These are phyloP conservation scores for Candida wancherniae DNA, from an alignment of 805 yeast genomes.

Conservation along the genomic window DNA sequence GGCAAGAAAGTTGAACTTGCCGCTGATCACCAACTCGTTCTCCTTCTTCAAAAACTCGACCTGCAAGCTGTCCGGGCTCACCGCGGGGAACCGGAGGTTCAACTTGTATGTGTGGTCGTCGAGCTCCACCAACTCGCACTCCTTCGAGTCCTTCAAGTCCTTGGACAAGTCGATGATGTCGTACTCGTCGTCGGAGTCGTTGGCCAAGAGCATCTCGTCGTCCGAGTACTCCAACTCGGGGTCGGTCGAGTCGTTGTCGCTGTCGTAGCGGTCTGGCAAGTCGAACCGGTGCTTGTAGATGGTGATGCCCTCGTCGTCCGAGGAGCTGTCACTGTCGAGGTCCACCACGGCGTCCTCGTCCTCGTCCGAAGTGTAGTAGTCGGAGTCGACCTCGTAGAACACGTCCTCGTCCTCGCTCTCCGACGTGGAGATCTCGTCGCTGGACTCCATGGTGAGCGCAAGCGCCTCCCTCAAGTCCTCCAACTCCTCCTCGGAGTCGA, in stretches of 20 bases:
- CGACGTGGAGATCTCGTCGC: conserved; percentile 15
- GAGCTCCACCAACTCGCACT: conserved; percentile 37
- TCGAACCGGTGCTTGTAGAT: conserved; percentile 39
- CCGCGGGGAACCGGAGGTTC: conserved; percentile 38
- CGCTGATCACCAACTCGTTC: conserved; percentile 38
- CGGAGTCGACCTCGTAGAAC: conserved; percentile 31
- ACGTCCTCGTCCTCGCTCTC: conserved; percentile 16
- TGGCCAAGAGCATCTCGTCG: conserved; percentile 18
- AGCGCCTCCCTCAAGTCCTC: conserved; percentile 17
- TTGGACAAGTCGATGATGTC: conserved; percentile 37
- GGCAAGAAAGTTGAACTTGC: conserved; percentile 31
- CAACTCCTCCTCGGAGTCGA: conserved; percentile 27
- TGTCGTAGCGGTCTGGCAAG: conserved; percentile 30
- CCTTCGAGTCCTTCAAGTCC: conserved; percentile 40
- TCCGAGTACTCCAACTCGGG: conserved; percentile 33
- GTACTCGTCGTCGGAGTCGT: conserved; percentile 22
- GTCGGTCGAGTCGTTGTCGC: conserved; percentile 35
- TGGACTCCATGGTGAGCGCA: conserved; percentile 15
- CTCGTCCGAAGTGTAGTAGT: conserved; percentile 20
- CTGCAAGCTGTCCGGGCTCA: conserved; percentile 37
- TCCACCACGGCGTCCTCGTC: conserved; percentile 18
- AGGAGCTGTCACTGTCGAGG: conserved; percentile 24
- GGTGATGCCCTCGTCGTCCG: conserved; percentile 38
- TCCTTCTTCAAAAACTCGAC: conserved; percentile 36
- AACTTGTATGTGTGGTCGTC: conserved; percentile 38